Conservation (phyloP, 176 grass and related monocot species). For the Lolium perenne region DNA sequence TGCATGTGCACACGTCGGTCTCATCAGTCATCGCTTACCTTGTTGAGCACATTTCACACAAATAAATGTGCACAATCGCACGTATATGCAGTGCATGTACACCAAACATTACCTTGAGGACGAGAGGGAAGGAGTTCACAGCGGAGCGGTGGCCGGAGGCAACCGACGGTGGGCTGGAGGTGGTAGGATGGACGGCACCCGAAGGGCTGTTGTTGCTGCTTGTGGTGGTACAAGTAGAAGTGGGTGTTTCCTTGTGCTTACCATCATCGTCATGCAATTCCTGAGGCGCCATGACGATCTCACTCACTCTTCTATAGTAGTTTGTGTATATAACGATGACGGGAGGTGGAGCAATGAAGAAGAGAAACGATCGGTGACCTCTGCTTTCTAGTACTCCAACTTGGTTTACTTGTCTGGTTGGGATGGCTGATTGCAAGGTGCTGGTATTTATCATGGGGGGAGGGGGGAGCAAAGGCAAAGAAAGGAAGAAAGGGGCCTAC, state of each 20-base stretch:
- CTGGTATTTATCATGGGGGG: constrained; percentile 52
- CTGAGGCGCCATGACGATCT: constrained; percentile 42
- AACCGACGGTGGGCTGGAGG: constrained; percentile 55
- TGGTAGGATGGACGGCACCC: constrained; percentile 56
- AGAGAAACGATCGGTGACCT: not conserved
- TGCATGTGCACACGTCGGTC: constrained; percentile 36
- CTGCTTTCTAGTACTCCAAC: not conserved
- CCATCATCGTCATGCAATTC: constrained; percentile 38
- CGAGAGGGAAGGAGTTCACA: constrained; percentile 64
- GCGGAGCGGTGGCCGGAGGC: constrained; percentile 35
- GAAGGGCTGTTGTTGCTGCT: constrained; percentile 32
- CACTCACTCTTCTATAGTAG: not conserved
- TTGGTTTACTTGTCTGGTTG: constrained; percentile 17
- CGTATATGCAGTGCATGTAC: not conserved
- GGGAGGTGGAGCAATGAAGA: not conserved
- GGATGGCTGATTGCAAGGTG: constrained; percentile 40
- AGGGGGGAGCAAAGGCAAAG: constrained; percentile 13
- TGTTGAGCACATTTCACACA: not conserved
- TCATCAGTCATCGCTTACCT: not conserved
- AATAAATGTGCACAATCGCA: not conserved
- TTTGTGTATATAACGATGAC: not conserved
- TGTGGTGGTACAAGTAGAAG: not conserved
- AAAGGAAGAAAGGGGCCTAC: constrained; percentile 30
- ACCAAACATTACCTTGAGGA: constrained; percentile 66
- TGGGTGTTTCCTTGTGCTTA: constrained; percentile 21